These are phyloP conservation scores for Colletotrichum sp. DNA, from an alignment of 2,329 filamentous ascomycete genomes.

Conservation along the genomic window DNA sequence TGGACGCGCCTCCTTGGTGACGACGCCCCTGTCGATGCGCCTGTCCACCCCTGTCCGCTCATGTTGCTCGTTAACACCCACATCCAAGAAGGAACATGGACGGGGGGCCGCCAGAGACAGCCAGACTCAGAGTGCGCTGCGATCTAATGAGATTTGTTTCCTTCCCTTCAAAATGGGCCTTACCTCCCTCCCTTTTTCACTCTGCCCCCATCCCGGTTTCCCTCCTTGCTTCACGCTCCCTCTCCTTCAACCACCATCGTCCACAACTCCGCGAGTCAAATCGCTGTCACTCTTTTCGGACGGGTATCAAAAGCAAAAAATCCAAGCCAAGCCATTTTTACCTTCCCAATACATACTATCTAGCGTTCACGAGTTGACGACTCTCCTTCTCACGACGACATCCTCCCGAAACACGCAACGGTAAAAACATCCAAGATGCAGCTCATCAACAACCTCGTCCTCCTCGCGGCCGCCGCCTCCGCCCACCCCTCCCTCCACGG, in stretches of 20 bases:
- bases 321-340: background rate
- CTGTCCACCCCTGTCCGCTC: background rate
- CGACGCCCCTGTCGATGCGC: background rate
- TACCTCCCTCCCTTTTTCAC: slow-evolving; percentile 9
- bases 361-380: slow-evolving; percentile 7
- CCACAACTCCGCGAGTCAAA: slow-evolving; percentile 19
- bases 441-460: slow-evolving; percentile 39
- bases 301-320: slow-evolving; percentile 2
- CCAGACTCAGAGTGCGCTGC: background rate
- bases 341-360: background rate
- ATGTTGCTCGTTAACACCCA: slow-evolving; percentile 14
- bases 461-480: slow-evolving; percentile 42
- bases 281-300: slow-evolving; percentile 24
- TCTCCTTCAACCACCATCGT: slow-evolving; percentile 12
- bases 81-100: background rate
- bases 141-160: slow-evolving; percentile 15
- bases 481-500: slow-evolving; percentile 44
- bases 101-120: background rate
- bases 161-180: slow-evolving; percentile 17
- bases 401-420: background rate
- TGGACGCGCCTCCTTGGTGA: background rate
- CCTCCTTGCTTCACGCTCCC: background rate
- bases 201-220: background rate
- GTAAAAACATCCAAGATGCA: slow-evolving; percentile 38
- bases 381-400: background rate